Evolutionary conservation across 371 early-diverging fungal genomes (phyloP).

Genomic region (Mucor circinelloides): DNA sequence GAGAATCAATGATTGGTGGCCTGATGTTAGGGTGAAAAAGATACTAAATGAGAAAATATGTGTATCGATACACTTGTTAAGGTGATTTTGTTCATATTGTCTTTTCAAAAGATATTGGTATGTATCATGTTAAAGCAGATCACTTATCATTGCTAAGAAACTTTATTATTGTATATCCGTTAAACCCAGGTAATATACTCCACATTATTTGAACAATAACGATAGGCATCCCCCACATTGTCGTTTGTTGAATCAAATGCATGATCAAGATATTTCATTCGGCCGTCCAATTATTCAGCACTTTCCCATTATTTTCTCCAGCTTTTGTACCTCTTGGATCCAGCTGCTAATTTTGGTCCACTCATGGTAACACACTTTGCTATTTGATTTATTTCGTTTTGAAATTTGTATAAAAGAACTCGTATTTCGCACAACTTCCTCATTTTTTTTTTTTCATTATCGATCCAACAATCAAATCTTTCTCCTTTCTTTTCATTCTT

Average conservation of each 20-base stretch:
- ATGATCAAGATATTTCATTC: too few species aligned
- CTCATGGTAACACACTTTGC: neutral
- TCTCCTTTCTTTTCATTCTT: constrained; percentile 8
- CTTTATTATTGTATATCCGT: neutral
- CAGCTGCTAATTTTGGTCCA: neutral
- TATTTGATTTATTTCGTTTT: neutral
- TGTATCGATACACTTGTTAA: neutral
- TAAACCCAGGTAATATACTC: too few species aligned
- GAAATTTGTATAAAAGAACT: constrained; percentile 4
- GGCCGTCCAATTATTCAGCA: neutral
- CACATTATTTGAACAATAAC: too few species aligned
- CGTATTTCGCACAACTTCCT: neutral
- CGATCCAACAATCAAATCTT: neutral
- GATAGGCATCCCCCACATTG: too few species aligned
- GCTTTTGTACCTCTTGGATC: constrained; percentile 12
- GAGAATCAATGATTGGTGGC: neutral
- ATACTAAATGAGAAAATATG: neutral
- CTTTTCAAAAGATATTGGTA: neutral
- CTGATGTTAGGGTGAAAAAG: neutral
- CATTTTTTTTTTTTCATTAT: neutral
- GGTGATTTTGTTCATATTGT: neutral
- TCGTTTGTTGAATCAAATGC: too few species aligned
- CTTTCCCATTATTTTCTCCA: constrained; percentile 15
- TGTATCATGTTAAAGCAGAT: too few species aligned
- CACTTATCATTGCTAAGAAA: neutral